Evolutionary conservation across 2,329 filamentous ascomycete species (phyloP).

Genomic region (Immersiporthe knoxdaviesiana): DNA sequence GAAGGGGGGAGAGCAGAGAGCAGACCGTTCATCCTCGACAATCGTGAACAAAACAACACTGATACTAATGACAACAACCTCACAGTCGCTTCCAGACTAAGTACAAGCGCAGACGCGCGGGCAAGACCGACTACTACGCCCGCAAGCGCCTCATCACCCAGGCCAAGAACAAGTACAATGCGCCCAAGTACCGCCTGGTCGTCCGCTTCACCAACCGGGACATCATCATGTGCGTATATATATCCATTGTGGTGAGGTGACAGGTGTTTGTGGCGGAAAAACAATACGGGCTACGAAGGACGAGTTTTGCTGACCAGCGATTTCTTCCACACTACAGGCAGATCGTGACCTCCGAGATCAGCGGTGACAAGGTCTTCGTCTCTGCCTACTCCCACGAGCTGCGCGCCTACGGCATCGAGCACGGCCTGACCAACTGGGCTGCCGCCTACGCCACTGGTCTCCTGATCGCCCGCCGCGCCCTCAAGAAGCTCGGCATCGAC

Average conservation of each 20-base stretch:
- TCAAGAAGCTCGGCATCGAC: slow-evolving; percentile 96
- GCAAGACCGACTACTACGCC: slow-evolving; percentile 99
- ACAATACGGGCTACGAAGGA: neutral
- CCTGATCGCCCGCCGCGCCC: slow-evolving; percentile 91
- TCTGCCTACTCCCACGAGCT: slow-evolving; percentile 97
- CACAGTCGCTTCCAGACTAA: slow-evolving; percentile 97
- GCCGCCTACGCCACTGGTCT: slow-evolving; percentile 97
- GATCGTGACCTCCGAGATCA: slow-evolving; percentile 95
- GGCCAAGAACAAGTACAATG: slow-evolving; percentile 99
- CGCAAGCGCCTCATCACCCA: slow-evolving; percentile 99
- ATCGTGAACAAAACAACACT: neutral
- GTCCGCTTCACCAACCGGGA: slow-evolving; percentile 99
- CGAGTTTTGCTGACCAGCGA: slow-evolving; percentile 14
- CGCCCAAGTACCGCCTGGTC: slow-evolving; percentile 99
- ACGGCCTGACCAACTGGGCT: slow-evolving; percentile 99
- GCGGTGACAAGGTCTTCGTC: slow-evolving; percentile 94
- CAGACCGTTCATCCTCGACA: neutral
- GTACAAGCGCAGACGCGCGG: slow-evolving; percentile 94
- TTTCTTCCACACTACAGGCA: slow-evolving; percentile 76
- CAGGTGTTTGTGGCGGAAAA: neutral
- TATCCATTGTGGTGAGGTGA: neutral
- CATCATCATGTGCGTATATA: slow-evolving; percentile 37
- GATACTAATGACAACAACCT: slow-evolving; percentile 21
- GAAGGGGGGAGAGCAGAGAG: neutral
- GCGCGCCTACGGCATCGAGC: slow-evolving; percentile 93